Conservation (phyloP, 345 rosid species). For the Populus simonii region DNA sequence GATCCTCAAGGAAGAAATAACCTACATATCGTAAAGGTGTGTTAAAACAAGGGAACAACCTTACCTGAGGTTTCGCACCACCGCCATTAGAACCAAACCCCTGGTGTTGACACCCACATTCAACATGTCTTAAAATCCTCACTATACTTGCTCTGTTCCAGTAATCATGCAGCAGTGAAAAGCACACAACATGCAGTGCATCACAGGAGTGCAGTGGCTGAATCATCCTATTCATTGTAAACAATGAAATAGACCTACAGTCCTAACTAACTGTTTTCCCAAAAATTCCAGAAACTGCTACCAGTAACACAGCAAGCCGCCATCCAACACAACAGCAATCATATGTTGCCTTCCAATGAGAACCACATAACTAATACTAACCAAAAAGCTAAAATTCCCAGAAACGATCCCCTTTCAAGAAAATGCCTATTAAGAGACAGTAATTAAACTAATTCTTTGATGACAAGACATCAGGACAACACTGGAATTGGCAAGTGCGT, state of each 20-base stretch:
- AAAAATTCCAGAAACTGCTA: not conserved
- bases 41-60: not conserved
- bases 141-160: not conserved
- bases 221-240: not conserved
- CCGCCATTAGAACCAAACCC: not conserved
- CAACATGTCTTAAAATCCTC: not conserved
- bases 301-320: not conserved
- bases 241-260: not conserved
- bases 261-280: not conserved
- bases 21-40: not conserved
- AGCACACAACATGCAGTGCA: not conserved
- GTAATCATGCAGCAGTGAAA: not conserved
- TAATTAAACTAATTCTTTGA: not conserved
- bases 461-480: conserved; percentile 4
- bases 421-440: not conserved
- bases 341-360: not conserved
- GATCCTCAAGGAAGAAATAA: not conserved
- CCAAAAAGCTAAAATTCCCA: not conserved
- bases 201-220: not conserved
- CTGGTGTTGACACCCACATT: not conserved
- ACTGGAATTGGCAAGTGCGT: not conserved
- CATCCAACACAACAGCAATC: conserved; percentile 5
- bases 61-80: conserved; percentile 1
- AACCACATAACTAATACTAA: not conserved
- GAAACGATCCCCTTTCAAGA: not conserved